Percentiles rank a stretch among this genome's conserved stretches.
These are phyloP conservation scores for Candida glaebosa DNA, from an alignment of 805 yeast genomes.

Conservation along the genomic window DNA sequence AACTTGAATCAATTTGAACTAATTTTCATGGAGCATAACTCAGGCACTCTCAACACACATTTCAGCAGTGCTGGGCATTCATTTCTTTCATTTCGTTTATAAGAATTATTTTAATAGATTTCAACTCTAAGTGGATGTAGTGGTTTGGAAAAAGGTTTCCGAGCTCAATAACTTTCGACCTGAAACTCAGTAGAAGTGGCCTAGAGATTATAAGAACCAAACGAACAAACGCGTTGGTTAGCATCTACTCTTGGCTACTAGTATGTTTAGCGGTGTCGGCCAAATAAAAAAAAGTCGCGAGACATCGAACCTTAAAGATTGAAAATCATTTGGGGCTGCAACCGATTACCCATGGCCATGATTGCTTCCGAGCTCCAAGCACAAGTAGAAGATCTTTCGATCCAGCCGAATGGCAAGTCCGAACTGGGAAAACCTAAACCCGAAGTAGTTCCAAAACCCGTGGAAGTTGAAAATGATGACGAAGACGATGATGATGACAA, in stretches of 20 bases:
- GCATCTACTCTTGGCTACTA: too few species aligned
- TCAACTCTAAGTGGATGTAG: too few species aligned
- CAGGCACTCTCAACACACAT: not conserved
- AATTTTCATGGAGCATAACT: too few species aligned
- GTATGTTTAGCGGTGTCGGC: too few species aligned
- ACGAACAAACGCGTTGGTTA: too few species aligned
- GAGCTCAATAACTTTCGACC: too few species aligned
- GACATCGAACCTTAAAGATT: not conserved
- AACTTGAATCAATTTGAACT: too few species aligned
- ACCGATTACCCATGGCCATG: not conserved
- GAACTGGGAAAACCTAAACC: not conserved
- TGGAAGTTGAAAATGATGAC: conserved; percentile 6
- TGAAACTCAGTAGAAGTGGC: too few species aligned
- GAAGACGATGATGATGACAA: conserved; percentile 49
- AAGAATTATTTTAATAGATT: not conserved
- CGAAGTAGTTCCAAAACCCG: conserved; percentile 5
- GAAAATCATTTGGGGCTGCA: not conserved
- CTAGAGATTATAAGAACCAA: too few species aligned
- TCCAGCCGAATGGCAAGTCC: conserved; percentile 5
- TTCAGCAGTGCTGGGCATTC: not conserved
- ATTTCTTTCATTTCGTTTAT: not conserved
- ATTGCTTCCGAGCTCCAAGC: conserved; percentile 9
- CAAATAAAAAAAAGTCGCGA: not conserved
- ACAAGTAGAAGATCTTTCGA: conserved; percentile 10
- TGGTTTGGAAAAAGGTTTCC: too few species aligned